These are phyloP conservation scores for Lolium multiflorum DNA, from an alignment of 176 grass and related monocot genomes.

Conservation along the genomic window DNA sequence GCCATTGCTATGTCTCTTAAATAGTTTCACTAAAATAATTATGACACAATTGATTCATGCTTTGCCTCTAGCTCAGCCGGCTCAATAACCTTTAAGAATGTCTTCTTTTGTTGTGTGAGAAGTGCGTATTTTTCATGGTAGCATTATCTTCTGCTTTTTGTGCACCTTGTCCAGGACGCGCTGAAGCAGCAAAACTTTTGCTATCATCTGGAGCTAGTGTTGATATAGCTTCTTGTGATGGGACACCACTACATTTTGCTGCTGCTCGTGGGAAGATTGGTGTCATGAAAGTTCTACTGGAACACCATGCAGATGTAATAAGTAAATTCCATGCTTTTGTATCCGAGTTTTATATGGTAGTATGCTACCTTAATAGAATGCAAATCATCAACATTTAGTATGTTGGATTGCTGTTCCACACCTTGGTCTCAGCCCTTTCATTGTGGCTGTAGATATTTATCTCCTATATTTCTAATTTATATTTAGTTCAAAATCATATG, in stretches of 20 bases:
- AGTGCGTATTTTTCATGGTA: not conserved
- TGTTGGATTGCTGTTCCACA: not conserved
- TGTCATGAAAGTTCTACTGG: constrained; percentile 14
- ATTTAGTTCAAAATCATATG: not conserved
- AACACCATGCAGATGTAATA: constrained; percentile 23
- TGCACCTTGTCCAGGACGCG: not conserved
- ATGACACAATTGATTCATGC: constrained; percentile 1
- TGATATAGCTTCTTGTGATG: not conserved
- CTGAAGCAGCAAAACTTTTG: constrained; percentile 7
- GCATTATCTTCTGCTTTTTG: not conserved
- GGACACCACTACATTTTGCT: constrained; percentile 19
- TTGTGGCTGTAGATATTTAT: not conserved
- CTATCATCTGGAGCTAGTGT: not conserved
- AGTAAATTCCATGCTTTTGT: constrained; percentile 23
- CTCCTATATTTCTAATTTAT: constrained; percentile 16
- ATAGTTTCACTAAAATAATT: not conserved
- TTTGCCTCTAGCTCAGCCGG: not conserved
- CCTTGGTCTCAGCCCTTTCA: constrained; percentile 15
- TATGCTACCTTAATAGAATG: not conserved
- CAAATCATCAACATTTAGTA: not conserved
- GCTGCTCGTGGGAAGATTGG: not conserved
- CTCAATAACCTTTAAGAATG: not conserved
- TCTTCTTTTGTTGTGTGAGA: not conserved
- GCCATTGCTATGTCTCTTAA: not conserved
- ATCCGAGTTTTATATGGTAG: not conserved